Evolutionary conservation across 2,329 filamentous ascomycete species (phyloP).

Genomic region (Stemphylium lycopersici): DNA sequence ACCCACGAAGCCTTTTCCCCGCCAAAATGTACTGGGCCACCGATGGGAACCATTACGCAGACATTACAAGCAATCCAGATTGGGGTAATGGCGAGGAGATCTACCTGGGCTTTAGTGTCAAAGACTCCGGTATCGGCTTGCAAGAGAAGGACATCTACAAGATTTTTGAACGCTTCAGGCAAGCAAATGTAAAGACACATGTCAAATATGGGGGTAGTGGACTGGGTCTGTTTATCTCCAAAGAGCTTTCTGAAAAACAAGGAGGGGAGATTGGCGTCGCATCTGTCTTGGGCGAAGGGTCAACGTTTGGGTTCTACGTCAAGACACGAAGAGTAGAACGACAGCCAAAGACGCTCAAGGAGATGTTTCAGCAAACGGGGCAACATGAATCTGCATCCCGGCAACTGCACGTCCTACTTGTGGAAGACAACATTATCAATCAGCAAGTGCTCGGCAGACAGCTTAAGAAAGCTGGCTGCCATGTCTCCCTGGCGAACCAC

Average conservation of each 20-base stretch:
- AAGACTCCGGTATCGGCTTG: constrained; percentile 52
- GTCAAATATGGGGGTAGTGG: constrained; percentile 54
- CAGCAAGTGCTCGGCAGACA: constrained; percentile 47
- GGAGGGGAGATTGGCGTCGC: constrained; percentile 56
- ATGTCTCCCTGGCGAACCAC: constrained; percentile 43
- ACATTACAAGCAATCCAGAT: constrained; percentile 36
- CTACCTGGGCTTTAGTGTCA: constrained; percentile 48
- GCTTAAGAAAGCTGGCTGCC: constrained; percentile 42
- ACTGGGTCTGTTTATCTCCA: constrained; percentile 54
- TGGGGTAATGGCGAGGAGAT: constrained; percentile 49
- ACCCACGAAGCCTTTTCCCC: constrained; percentile 36
- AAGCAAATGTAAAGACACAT: constrained; percentile 46
- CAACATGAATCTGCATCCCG: constrained; percentile 1
- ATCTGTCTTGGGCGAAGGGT: constrained; percentile 45
- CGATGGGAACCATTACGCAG: constrained; percentile 24
- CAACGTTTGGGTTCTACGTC: constrained; percentile 55
- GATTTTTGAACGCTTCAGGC: constrained; percentile 46
- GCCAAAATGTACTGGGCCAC: constrained; percentile 41
- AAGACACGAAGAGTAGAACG: constrained; percentile 37
- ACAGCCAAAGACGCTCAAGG: constrained; percentile 11
- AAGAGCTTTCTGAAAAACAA: constrained; percentile 53
- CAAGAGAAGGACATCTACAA: constrained; percentile 47
- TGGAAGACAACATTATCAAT: constrained; percentile 51
- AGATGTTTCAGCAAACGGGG: constrained; percentile 11
- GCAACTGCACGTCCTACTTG: constrained; percentile 40